Evolutionary conservation across 2,329 filamentous ascomycete genomes (phyloP), one percentile per base, ranked within the genome.

Genomic region (Coniochaeta hoffmannii): DNA sequence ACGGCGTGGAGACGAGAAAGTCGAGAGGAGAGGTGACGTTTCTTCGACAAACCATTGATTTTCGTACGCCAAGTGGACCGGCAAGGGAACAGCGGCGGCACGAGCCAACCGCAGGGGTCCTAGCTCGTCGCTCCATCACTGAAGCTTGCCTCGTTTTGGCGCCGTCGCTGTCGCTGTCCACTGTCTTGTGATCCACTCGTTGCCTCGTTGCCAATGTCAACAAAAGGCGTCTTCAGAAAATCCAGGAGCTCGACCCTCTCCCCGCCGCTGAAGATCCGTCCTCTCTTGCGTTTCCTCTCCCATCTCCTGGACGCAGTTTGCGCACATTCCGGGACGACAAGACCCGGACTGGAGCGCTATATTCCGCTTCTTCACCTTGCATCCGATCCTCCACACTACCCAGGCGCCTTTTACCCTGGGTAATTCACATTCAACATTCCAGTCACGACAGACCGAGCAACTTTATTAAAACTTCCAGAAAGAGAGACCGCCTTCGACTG

Each of bases 191-290:
- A n/a, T 22, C 36, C 36, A 41, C 36, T 22, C 36, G 41, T 46
- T 46, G 41, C 41, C 36, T 22, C 36, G 41, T 46, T 46, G 41
- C 41, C 41, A 19, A 46, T 46, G 41, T 46, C 41, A 46, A 46
- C 41, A 46, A 46, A 46, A 46, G 22, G 26, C 3, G 12, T 28
- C 19, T 22, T 22, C 41, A n/a, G 24, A 46, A 41, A 46, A 46
- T 46, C n/a, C 41, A 46, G 14, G 19, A 46, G 10, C 10, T 22
- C 26, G 41, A 24, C 41, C 41, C 41, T 28, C 19, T 19, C 41
- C 41, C 41, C 22, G 22, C 22, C 19, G 22, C 12, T 28, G 41
- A 46, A 46, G 41, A 19, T 46, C 41, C 41, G 41, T 26, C 3
- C 22, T 22, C 36, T 32, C 19, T 32, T 19, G 26, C 22, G 11